Evolutionary conservation across 345 rosid genomes (phyloP), one percentile per base, ranked within the genome.

Genomic region (Crucihimalaya himalaica): DNA sequence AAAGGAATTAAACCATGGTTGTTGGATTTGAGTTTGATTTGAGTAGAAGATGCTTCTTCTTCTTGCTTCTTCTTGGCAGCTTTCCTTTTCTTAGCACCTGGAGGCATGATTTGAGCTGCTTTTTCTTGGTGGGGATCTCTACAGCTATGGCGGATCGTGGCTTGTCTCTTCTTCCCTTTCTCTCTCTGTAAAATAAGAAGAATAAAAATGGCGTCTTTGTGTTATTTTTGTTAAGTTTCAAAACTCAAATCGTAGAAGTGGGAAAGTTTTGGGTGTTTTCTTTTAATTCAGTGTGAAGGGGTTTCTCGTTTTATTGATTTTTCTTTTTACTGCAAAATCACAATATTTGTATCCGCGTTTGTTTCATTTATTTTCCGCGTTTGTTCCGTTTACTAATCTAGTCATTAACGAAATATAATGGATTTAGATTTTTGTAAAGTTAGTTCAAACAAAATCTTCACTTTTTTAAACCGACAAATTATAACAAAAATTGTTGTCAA

Each of bases 31-130:
- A 63, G 80, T 69, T 53, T 64, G 82, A 3, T 80, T 73, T 3
- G 83, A 82, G 63, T 25, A 73, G 86, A 68, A 53, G 79, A 63
- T 18, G 76, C 23, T 66, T 77, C 75, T 69, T 81, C 85, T 81
- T 82, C 83, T 83, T 83, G 89, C 96, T 85, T 92, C 83, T 88
- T 95, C 96, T 81, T 88, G 46, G 93, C 93, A 65, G 96, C 97
- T 80, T 88, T 95, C 62, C 99, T 88, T 86, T 81, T 95, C 87
- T 83, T 95, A 10, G 96, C 46, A 81, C 93, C 93, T 45, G 92
- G 60, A 48, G 99, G 96, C 99, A 92, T 95, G 91, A 78, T 80
- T 80, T 72, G 16, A 18, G 51, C 1, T 43, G 13, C 39, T 18
- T 61, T 14, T 29, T n/a, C 9, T 63, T 2, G 61, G 71, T 71